Base-by-base conservation (phyloP, 176 grass and related monocot species). In the Pharus latifolius region DNA sequence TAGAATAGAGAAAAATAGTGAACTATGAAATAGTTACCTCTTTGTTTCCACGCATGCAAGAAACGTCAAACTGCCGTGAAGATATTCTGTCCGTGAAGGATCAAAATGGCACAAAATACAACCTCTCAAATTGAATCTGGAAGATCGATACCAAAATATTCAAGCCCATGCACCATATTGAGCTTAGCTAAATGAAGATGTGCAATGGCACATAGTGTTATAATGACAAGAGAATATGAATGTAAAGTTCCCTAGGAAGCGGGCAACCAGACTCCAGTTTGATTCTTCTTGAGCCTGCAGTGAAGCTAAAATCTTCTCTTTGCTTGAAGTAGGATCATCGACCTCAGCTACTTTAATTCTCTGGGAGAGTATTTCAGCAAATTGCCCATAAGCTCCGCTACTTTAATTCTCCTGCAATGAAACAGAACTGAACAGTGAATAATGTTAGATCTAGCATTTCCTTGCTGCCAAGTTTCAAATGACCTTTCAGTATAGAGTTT, bases 111-210 rank as follows among this genome's bases (percentile, higher is more conserved):
- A 80, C 77, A 83, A 80, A 88, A 88, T 16, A 92, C 74, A 74
- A 92, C 84, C 80, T 97, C 94, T 17, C 84, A 86, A 66, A 92
- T 28, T 28, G 94, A 97, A 85, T 97, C 94, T 48, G 94, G 89
- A 63, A 97, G 80, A 47, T 92, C 94, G 30, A 97, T 70, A 63
- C 94, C 86, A 73, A 80, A 80, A 78, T 92, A 97, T 74, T 92
- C 94, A 50, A 97, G 80, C 42, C 94, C 89, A 59, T 90, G 86
- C 62, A 90, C 48, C 76, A 78, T 49, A 59, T 59, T 85, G 46
- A 86, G 34, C 49, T 79, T 92, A 41, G 81, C 78, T 55, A 97
- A 48, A 60, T 71, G 46, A 89, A 74, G 62, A 90, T 88, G 82
- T 78, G 78, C 56, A 68, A 55, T 57, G 48, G 87, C 77, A 85